Percentiles rank a stretch among this genome's conserved stretches.
phyloP scores from a whole-genome alignment of 805 yeast genomes.

The Kodamaea neixiangensis region DNA sequence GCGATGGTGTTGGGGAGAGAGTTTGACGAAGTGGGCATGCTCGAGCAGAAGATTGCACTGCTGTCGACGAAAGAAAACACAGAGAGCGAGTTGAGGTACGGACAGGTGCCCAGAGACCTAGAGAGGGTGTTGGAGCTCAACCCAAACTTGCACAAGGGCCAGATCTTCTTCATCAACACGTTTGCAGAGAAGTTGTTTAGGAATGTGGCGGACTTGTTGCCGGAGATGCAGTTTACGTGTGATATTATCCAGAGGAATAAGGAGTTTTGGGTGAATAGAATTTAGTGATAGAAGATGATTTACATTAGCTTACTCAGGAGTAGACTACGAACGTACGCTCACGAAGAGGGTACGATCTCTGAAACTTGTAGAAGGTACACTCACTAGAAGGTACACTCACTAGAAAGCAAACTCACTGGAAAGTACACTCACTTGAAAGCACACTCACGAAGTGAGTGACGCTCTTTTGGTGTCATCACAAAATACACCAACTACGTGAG shows the following conservation, averaged over 20 bases:
- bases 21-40: constrained; percentile 62
- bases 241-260: constrained; percentile 56
- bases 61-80: constrained; percentile 11
- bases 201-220: constrained; percentile 61
- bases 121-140: constrained; percentile 47
- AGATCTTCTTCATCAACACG: constrained; percentile 76
- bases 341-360: too few relatives aligned
- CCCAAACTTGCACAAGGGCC: constrained; percentile 65
- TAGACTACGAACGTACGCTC: too few relatives aligned
- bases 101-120: constrained; percentile 40
- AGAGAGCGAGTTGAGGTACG: constrained; percentile 22
- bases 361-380: too few relatives aligned
- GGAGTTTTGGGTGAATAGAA: constrained; percentile 49
- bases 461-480: too few relatives aligned
- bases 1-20: constrained; percentile 78
- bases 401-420: too few relatives aligned
- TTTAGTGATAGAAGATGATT: neutral
- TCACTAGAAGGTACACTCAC: too few relatives aligned
- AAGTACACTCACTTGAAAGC: too few relatives aligned
- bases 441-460: too few relatives aligned
- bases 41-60: constrained; percentile 41
- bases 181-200: constrained; percentile 79
- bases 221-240: constrained; percentile 58
- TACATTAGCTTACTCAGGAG: too few relatives aligned
- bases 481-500: too few relatives aligned